These are phyloP conservation scores for Pilasporangium apinafurcum DNA, from an alignment of 352 stramenopile genomes.

Conservation along the genomic window DNA sequence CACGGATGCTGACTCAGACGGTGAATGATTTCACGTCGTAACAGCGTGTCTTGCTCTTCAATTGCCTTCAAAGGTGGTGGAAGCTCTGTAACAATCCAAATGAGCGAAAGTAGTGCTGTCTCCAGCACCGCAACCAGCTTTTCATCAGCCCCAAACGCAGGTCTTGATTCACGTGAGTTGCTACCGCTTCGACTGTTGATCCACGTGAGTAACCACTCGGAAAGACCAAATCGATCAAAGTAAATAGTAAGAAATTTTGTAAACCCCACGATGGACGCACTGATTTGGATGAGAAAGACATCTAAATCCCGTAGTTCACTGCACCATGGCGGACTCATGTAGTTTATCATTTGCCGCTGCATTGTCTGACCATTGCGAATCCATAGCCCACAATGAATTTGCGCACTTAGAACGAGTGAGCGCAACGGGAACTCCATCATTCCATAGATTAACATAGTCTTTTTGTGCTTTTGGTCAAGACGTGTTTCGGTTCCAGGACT, in stretches of 20 bases:
- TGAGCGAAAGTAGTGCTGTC: conserved; percentile 72
- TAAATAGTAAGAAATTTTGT: conserved; percentile 71
- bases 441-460: conserved; percentile 56
- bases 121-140: conserved; percentile 70
- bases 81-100: conserved; percentile 85
- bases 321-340: conserved; percentile 68
- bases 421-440: conserved; percentile 79
- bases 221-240: conserved; percentile 75
- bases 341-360: conserved; percentile 76
- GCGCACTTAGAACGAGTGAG: conserved; percentile 63
- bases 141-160: conserved; percentile 25
- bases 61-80: conserved; percentile 58
- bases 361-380: conserved; percentile 84
- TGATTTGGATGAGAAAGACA: conserved; percentile 68
- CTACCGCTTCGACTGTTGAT: conserved; percentile 38
- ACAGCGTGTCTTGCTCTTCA: conserved; percentile 45
- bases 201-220: conserved; percentile 67
- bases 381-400: conserved; percentile 76
- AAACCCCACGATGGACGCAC: conserved; percentile 48
- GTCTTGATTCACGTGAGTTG: conserved; percentile 35
- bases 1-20: conserved; percentile 68
- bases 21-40: conserved; percentile 87
- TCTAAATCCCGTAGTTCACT: conserved; percentile 70
- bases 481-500: too few relatives aligned
- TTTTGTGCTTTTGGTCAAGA: conserved; percentile 31